These are phyloP conservation scores for Xylaria hypoxylon DNA, from an alignment of 2,329 filamentous ascomycete genomes.

Conservation along the genomic window DNA sequence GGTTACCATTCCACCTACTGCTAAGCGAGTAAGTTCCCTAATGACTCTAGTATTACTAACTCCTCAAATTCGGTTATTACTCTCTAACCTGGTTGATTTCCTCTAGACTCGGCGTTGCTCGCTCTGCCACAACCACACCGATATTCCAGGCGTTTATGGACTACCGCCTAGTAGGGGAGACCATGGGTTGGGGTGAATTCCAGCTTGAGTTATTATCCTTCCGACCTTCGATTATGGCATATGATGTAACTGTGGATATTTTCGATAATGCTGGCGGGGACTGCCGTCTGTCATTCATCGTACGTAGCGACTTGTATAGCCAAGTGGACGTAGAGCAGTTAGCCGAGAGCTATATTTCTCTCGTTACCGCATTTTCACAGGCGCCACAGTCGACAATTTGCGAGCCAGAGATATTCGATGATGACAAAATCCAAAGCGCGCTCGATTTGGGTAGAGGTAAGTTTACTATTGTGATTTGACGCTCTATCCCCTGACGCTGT, in stretches of 20 bases:
- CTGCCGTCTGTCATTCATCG: no score
- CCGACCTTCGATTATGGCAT: no score
- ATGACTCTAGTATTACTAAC: neutral
- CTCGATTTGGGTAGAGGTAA: neutral
- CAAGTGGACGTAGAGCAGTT: no score
- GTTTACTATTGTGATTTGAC: neutral
- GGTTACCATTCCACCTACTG: neutral
- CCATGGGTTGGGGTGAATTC: no score
- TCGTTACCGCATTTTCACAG: neutral
- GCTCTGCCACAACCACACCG: no score
- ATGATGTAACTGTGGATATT: no score
- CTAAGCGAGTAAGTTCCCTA: neutral
- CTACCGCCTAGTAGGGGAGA: no score
- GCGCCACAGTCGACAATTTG: neutral
- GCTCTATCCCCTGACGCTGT: neutral
- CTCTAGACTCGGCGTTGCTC: no score
- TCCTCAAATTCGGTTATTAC: neutral
- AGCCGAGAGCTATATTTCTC: neutral
- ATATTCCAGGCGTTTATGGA: no score
- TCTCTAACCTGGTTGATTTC: neutral
- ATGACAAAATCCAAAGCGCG: neutral
- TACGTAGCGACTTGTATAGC: no score
- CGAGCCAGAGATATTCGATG: neutral
- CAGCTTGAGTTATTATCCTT: no score
- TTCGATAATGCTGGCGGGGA: no score